A percentile compares a stretch with the other conserved stretches of the same genome.
phyloP scores from a whole-genome alignment of 805 yeast species.

The Kodamaea kaohsiungensis region DNA sequence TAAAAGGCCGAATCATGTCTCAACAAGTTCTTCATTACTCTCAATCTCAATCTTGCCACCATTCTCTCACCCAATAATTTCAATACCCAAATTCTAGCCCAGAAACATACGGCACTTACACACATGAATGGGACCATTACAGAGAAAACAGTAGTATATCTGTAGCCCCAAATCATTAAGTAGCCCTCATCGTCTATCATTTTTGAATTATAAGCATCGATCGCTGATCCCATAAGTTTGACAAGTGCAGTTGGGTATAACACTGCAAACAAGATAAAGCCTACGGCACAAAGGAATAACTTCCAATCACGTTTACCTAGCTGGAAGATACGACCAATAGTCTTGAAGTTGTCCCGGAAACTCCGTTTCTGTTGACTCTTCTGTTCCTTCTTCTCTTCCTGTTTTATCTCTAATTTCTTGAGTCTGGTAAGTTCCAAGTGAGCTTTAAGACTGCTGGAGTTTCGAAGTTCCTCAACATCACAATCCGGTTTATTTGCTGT shows the following conservation, averaged over 20 bases:
- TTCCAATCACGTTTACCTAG: constrained; percentile 42
- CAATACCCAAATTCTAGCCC: constrained; percentile 48
- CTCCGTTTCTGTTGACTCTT: constrained; percentile 26
- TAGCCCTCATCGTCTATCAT: constrained; percentile 39
- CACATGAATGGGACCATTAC: constrained; percentile 47
- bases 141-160: constrained; percentile 40
- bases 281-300: constrained; percentile 40
- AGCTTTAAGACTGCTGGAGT: constrained; percentile 12
- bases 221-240: constrained; percentile 43
- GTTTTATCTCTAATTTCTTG: constrained; percentile 24
- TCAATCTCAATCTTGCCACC: constrained; percentile 42
- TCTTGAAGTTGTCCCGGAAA: constrained; percentile 34
- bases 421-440: constrained; percentile 32
- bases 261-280: constrained; percentile 44
- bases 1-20: constrained; percentile 44
- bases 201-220: constrained; percentile 42
- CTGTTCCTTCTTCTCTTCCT: constrained; percentile 30
- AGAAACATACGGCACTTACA: constrained; percentile 44
- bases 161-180: constrained; percentile 45
- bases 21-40: constrained; percentile 43
- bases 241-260: constrained; percentile 46
- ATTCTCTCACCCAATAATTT: constrained; percentile 43
- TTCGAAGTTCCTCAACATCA: not conserved
- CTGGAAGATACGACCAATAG: constrained; percentile 38
- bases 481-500: not conserved